Percentiles rank a stretch among this genome's conserved stretches.
phyloP scores from a whole-genome alignment of 2,329 filamentous ascomycete genomes.

The Clarireedia sp. region DNA sequence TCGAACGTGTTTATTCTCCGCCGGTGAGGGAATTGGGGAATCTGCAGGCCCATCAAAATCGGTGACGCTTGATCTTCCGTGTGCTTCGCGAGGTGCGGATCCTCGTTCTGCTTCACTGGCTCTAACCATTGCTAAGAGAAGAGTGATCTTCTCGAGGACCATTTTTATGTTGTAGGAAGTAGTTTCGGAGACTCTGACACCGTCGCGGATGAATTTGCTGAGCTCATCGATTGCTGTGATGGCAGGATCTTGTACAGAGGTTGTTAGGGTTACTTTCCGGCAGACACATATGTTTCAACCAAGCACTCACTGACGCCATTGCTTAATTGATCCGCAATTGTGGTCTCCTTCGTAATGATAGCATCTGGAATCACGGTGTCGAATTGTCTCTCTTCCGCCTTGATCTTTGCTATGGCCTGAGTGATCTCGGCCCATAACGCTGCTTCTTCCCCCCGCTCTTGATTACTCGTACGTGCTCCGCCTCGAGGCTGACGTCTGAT shows the following conservation, averaged over 20 bases:
- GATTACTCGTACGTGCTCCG: slow-evolving; percentile 11
- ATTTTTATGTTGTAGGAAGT: slow-evolving; percentile 13
- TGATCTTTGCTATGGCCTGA: slow-evolving; percentile 11
- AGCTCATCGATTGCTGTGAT: slow-evolving; percentile 21
- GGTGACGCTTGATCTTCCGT: slow-evolving; percentile 18
- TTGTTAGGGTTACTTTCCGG: neutral
- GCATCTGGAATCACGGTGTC: slow-evolving; percentile 9
- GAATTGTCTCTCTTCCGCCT: slow-evolving; percentile 11
- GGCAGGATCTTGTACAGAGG: slow-evolving; percentile 16
- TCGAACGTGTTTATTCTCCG: slow-evolving; percentile 23
- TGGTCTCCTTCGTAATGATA: slow-evolving; percentile 15
- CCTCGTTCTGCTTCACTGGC: slow-evolving; percentile 21
- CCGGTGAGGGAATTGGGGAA: slow-evolving; percentile 27
- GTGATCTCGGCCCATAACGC: slow-evolving; percentile 12
- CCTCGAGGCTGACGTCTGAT: slow-evolving; percentile 14
- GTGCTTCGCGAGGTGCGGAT: slow-evolving; percentile 19
- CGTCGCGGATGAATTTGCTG: slow-evolving; percentile 18
- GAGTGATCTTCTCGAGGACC: slow-evolving; percentile 9
- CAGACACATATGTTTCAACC: neutral
- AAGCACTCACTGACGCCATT: slow-evolving; percentile 12
- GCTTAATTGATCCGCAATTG: slow-evolving; percentile 11
- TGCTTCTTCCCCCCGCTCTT: slow-evolving; percentile 15
- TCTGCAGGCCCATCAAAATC: slow-evolving; percentile 28
- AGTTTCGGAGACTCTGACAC: slow-evolving; percentile 25
- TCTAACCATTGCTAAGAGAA: slow-evolving; percentile 14